phyloP scores from a whole-genome alignment of 208 protist species.

The Wallacemonas sp. region DNA sequence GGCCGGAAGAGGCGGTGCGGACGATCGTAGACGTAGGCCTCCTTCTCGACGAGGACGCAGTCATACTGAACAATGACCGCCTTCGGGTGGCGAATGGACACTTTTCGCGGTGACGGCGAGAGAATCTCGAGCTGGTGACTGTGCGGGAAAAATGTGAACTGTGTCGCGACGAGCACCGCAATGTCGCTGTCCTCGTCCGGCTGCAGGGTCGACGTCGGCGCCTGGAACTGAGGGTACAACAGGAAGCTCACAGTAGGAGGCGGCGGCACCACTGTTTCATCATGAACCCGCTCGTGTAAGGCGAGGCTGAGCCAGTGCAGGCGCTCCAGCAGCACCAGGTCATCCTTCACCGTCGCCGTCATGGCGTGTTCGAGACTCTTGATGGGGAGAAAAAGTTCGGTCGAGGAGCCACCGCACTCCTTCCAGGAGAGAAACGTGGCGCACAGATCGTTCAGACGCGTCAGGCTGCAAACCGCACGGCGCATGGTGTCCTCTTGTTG shows the following conservation, averaged over 20 bases:
- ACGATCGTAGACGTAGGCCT: slow-evolving; percentile 37
- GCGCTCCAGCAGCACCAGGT: slow-evolving; percentile 28
- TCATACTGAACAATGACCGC: slow-evolving; percentile 18
- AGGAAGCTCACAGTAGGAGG: slow-evolving; percentile 57
- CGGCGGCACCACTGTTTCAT: slow-evolving; percentile 34
- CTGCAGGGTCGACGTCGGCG: slow-evolving; percentile 5
- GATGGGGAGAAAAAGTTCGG: slow-evolving; percentile 26
- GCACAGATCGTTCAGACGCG: slow-evolving; percentile 46
- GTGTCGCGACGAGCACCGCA: slow-evolving; percentile 39
- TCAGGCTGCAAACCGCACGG: slow-evolving; percentile 22
- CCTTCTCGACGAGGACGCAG: slow-evolving; percentile 34
- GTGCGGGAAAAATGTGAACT: slow-evolving; percentile 56
- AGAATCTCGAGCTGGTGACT: slow-evolving; percentile 30
- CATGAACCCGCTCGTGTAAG: slow-evolving; percentile 31
- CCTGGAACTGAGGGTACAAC: slow-evolving; percentile 14
- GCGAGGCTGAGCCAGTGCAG: slow-evolving; percentile 54
- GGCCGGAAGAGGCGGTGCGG: slow-evolving; percentile 30
- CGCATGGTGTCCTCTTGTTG: slow-evolving; percentile 26
- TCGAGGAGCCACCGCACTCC: slow-evolving; percentile 14
- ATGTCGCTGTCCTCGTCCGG: slow-evolving; percentile 47
- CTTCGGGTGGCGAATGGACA: slow-evolving; percentile 38
- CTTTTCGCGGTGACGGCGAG: slow-evolving; percentile 15
- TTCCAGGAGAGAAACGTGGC: slow-evolving; percentile 42
- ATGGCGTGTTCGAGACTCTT: slow-evolving; percentile 22
- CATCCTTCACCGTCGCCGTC: slow-evolving; percentile 32